Conservation (phyloP, 768 basidiomycete genomes). For the Gautieria morchelliformis region DNA sequence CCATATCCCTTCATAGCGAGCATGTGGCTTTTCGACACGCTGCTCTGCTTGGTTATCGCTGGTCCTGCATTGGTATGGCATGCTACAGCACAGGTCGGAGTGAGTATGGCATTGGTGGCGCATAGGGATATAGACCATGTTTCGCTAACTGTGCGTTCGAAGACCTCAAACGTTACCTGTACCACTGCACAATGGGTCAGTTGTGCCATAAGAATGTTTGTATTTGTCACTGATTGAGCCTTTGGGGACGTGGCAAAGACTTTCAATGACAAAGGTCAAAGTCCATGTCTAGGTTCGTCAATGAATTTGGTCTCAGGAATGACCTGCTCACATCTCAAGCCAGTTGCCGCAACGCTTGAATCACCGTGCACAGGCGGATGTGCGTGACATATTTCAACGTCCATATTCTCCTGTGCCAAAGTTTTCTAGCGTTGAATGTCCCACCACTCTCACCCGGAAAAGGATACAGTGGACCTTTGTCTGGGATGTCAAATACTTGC, state of each 20-base stretch:
- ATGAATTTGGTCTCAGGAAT: not conserved
- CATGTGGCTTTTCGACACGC: too few relatives aligned
- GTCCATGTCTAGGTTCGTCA: not conserved
- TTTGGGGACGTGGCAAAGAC: not conserved
- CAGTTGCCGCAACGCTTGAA: not conserved
- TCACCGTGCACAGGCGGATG: not conserved
- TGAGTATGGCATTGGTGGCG: too few relatives aligned
- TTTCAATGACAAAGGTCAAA: not conserved
- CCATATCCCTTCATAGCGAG: too few relatives aligned
- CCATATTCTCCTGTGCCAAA: not conserved
- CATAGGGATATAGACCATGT: too few relatives aligned
- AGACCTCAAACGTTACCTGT: too few relatives aligned
- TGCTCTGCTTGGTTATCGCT: too few relatives aligned
- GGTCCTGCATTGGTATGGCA: too few relatives aligned
- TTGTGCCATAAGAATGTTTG: too few relatives aligned
- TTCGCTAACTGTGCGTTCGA: too few relatives aligned
- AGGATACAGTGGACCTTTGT: not conserved
- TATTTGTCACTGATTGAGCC: too few relatives aligned
- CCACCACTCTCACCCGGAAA: not conserved
- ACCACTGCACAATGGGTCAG: too few relatives aligned
- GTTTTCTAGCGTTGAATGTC: not conserved
- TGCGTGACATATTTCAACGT: not conserved
- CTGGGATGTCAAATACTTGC: slow-evolving; percentile 20
- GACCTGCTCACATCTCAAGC: not conserved
- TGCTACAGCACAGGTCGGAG: too few relatives aligned